Conservation (phyloP, 176 grass and related monocot genomes). For the Oryza australiensis region DNA sequence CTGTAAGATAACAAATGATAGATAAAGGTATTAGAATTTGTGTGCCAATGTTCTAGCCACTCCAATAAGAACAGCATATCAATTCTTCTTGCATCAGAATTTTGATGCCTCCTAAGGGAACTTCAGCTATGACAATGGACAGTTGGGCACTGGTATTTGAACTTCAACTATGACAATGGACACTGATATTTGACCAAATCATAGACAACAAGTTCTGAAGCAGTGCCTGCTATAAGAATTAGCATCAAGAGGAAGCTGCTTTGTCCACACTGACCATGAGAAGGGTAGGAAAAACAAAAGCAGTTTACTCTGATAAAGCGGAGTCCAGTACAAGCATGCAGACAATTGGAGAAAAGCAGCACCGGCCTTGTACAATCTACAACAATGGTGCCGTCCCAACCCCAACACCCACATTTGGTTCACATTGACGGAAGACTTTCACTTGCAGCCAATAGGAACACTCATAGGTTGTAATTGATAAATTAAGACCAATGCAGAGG, state of each 20-base stretch:
- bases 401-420: not conserved
- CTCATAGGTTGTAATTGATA: constrained; percentile 16
- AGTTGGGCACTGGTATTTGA: constrained; percentile 12
- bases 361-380: constrained; percentile 24
- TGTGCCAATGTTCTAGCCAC: constrained; percentile 54
- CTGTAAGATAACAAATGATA: constrained; percentile 77
- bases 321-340: constrained; percentile 18
- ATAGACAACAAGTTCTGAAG: constrained; percentile 18
- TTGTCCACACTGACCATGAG: constrained; percentile 39
- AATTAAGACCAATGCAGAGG: not conserved
- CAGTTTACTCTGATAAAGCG: constrained; percentile 21
- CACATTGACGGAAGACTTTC: constrained; percentile 21
- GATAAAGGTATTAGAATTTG: constrained; percentile 56
- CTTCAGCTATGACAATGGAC: constrained; percentile 31
- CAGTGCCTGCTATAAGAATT: constrained; percentile 32
- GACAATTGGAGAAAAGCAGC: constrained; percentile 21
- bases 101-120: constrained; percentile 39
- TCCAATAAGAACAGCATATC: constrained; percentile 60
- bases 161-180: constrained; percentile 35
- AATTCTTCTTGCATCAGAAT: constrained; percentile 32
- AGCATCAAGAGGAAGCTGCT: constrained; percentile 6
- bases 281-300: constrained; percentile 36
- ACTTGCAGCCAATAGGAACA: constrained; percentile 12
- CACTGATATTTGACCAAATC: constrained; percentile 17
- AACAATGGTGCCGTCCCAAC: constrained; percentile 19